A percentile compares a stretch with the other conserved stretches of the same genome.
These are phyloP conservation scores for Fusarium aywerte DNA, from an alignment of 2,329 filamentous ascomycete genomes.

Conservation along the genomic window DNA sequence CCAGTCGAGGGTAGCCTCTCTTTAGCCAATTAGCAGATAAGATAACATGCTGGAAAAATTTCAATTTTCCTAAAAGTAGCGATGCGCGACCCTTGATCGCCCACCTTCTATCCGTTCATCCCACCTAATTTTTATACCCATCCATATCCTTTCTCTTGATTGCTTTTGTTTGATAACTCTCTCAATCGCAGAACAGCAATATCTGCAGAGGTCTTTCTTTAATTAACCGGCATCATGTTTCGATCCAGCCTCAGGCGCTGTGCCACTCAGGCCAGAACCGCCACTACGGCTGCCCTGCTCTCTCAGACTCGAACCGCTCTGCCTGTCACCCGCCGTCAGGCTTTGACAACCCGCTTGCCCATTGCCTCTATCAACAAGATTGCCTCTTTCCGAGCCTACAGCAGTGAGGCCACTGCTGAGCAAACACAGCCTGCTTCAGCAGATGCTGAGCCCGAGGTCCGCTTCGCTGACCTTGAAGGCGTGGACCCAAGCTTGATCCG, in stretches of 20 bases:
- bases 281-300: constrained; percentile 46
- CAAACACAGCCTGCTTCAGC: constrained; percentile 24
- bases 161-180: constrained; percentile 13
- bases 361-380: constrained; percentile 40
- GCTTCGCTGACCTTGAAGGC: constrained; percentile 60
- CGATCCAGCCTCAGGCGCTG: constrained; percentile 55
- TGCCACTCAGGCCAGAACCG: constrained; percentile 51
- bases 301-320: constrained; percentile 46
- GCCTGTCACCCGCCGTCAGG: constrained; percentile 42
- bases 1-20: not conserved
- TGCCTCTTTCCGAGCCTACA: constrained; percentile 52
- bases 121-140: constrained; percentile 24
- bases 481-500: constrained; percentile 74
- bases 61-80: constrained; percentile 13
- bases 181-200: constrained; percentile 22
- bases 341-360: constrained; percentile 33
- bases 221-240: constrained; percentile 46
- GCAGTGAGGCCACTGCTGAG: constrained; percentile 51
- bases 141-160: constrained; percentile 2
- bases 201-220: constrained; percentile 7
- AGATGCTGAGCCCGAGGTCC: constrained; percentile 46
- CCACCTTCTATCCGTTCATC: constrained; percentile 17
- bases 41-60: constrained; percentile 28
- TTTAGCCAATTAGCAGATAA: constrained; percentile 16
- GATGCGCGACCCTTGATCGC: constrained; percentile 31